Evolutionary conservation across 352 stramenopile species (phyloP), one percentile per base, ranked within the genome.

Genomic region (Phytophthora ohioensis): DNA sequence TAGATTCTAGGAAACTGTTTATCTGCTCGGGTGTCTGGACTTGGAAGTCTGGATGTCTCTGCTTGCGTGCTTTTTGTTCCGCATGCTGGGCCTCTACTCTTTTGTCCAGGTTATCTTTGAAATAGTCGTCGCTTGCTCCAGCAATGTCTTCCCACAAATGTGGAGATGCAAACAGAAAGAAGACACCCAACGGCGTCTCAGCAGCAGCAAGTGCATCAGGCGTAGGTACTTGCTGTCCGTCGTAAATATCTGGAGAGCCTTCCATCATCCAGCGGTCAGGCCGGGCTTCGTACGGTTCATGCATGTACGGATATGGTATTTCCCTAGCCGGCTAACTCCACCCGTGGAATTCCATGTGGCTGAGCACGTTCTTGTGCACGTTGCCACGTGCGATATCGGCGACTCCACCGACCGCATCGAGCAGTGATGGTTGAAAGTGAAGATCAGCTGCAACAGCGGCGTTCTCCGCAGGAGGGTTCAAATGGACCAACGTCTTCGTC

Each of bases 221-320:
- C 7, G 59, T 60, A 46, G 49, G 49, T 0, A 38, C 59, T 7
- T 67, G 43, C 0, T 34, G 36, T 3, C 59, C 49, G 42, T 45
- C 11, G 34, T 43, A 67, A 11, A 54, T 31, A 2, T 42, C 41
- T 1, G 59, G 47, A 38, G 45, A 59, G 5, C 54, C 59, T 30
- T 59, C 31, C 6, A 3, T 12, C 8, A 46, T 31, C 49, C 36
- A 58, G 11, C n/a, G 27, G 27, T 45, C 15, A 11, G 49, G 48
- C 4, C 48, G 21, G 21, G 21, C 21, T 21, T 67, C 48, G n/a
- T 59, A 67, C 15, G 48, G 61, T 13, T 59, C 61, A 5, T 62
- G 17, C 45, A 69, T 59, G 36, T 64, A 69, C 0, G 62, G 53
- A 47, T 38, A 64, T 4, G 62, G 27, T 38, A 12, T 5, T 39